These are phyloP conservation scores for Neodidymelliopsis sp. DNA, from an alignment of 2,329 filamentous ascomycete species.

Conservation along the genomic window DNA sequence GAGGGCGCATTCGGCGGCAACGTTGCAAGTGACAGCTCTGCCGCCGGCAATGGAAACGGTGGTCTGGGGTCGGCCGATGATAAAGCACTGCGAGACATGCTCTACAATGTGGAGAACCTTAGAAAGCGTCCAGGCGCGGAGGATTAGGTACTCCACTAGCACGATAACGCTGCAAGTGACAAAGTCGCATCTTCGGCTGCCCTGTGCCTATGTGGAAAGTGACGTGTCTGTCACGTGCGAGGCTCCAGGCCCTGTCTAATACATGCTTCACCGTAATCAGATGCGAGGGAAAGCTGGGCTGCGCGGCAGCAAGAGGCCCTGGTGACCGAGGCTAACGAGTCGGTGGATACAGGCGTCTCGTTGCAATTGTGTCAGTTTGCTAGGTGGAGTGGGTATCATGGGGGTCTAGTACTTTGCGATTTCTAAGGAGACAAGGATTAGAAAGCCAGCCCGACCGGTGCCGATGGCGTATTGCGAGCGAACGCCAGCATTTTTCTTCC, in stretches of 20 bases:
- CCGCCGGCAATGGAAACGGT: slow-evolving; percentile 26
- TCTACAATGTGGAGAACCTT: slow-evolving; percentile 59
- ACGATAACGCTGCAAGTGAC: slow-evolving; percentile 10
- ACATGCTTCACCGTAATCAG: slow-evolving; percentile 22
- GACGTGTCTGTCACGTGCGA: slow-evolving; percentile 17
- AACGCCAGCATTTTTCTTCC: slow-evolving; percentile 21
- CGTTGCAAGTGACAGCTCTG: slow-evolving; percentile 20
- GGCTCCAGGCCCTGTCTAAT: slow-evolving; percentile 23
- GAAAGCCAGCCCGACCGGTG: slow-evolving; percentile 28
- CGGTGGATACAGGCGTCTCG: slow-evolving; percentile 12
- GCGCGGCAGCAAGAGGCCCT: background rate
- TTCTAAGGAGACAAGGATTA: slow-evolving; percentile 27
- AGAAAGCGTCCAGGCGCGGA: slow-evolving; percentile 56
- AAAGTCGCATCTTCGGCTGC: slow-evolving; percentile 8
- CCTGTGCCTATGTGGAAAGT: no score
- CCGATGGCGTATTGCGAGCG: slow-evolving; percentile 30
- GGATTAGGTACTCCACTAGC: slow-evolving; percentile 33
- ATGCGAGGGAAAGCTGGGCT: slow-evolving; percentile 10
- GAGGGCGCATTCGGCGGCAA: slow-evolving; percentile 12
- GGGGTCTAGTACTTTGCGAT: slow-evolving; percentile 22
- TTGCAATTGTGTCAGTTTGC: slow-evolving; percentile 20
- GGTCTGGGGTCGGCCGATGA: slow-evolving; percentile 34
- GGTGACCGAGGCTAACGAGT: slow-evolving; percentile 23
- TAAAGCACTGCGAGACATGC: slow-evolving; percentile 52
- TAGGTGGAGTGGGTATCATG: slow-evolving; percentile 16